These are phyloP conservation scores for Sesbania bispinosa DNA, from an alignment of 306 rosid species.

Conservation along the genomic window DNA sequence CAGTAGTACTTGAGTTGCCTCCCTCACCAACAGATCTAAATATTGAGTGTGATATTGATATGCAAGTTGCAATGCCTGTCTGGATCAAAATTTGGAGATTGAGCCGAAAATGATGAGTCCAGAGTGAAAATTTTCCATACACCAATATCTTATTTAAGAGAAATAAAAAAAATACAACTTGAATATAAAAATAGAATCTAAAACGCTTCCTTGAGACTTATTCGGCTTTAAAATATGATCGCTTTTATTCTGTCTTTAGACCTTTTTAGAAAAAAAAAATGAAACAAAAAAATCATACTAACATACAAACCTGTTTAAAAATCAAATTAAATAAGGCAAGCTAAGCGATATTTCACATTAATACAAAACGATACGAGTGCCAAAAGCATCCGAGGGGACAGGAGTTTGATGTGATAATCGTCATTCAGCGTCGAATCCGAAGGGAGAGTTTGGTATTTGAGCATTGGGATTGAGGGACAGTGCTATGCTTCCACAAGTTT, in stretches of 20 bases:
- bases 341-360: background rate
- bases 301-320: background rate
- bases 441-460: slow-evolving; percentile 21
- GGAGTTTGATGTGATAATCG: background rate
- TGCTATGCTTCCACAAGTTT: slow-evolving; percentile 9
- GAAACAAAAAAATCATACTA: too few relatives aligned
- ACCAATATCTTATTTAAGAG: too few relatives aligned
- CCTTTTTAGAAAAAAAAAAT: background rate
- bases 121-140: too few relatives aligned
- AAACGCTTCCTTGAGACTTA: background rate
- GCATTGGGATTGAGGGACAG: background rate
- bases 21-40: background rate
- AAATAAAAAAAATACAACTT: too few relatives aligned
- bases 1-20: background rate
- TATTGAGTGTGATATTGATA: background rate
- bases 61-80: slow-evolving; percentile 2
- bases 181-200: background rate
- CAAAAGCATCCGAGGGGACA: background rate
- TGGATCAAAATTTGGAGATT: slow-evolving; percentile 13
- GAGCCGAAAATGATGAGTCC: too few relatives aligned
- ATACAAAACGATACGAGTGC: background rate
- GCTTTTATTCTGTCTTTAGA: background rate
- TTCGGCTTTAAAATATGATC: background rate
- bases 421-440: slow-evolving; percentile 11
- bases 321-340: background rate